These are phyloP conservation scores for Irpex sp. DNA, from an alignment of 1,284 basidiomycete genomes.

Conservation along the genomic window DNA sequence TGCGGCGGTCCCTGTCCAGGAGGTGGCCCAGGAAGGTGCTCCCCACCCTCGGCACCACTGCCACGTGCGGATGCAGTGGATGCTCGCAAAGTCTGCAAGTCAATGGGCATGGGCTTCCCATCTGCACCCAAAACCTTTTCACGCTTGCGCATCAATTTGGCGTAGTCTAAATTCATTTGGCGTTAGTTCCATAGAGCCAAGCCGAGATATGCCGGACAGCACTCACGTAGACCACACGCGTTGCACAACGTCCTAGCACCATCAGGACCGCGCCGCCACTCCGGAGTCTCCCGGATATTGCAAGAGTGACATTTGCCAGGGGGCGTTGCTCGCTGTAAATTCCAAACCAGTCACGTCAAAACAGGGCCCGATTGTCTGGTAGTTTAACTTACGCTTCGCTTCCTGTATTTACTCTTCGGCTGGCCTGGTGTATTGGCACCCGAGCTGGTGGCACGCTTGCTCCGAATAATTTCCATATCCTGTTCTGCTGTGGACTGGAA, in stretches of 20 bases:
- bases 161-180: conserved; percentile 49
- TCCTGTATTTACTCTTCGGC: conserved; percentile 73
- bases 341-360: conserved; percentile 1
- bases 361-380: conserved; percentile 7
- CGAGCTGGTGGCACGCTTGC: conserved; percentile 62
- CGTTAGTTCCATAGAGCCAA: neutral
- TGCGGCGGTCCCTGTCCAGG: neutral
- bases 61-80: conserved; percentile 53
- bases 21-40: conserved; percentile 5
- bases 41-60: conserved; percentile 12
- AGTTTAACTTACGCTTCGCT: conserved; percentile 62
- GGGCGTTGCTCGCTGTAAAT: conserved; percentile 63
- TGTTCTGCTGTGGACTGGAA: conserved; percentile 59
- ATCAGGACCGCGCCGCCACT: conserved; percentile 76
- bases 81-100: conserved; percentile 67
- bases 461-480: conserved; percentile 76
- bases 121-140: conserved; percentile 53
- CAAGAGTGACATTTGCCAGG: conserved; percentile 81
- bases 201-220: conserved; percentile 3
- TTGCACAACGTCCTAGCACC: conserved; percentile 77
- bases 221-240: conserved; percentile 76
- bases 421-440: conserved; percentile 30
- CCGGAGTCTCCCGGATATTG: conserved; percentile 78
- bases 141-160: conserved; percentile 70
- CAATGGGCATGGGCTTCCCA: conserved; percentile 50